phyloP scores from a whole-genome alignment of 2,329 filamentous ascomycete species.

The Trichoderma koningiopsis region DNA sequence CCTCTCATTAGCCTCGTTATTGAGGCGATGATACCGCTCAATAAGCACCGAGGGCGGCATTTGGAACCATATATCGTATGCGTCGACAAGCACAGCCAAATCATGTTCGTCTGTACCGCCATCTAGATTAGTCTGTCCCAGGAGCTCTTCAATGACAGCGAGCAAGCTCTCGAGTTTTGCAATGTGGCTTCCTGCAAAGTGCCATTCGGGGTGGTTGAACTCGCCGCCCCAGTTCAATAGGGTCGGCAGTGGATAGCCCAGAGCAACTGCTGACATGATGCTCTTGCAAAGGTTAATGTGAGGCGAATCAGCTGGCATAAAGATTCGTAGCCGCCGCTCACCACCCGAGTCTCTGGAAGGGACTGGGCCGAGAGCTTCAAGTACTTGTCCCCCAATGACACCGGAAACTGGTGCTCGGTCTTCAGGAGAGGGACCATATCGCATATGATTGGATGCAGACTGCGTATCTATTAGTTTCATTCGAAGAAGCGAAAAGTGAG shows the following conservation, averaged over 20 bases:
- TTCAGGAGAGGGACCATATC: neutral
- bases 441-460: conserved; percentile 3
- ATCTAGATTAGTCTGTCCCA: neutral
- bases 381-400: neutral
- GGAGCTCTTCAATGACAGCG: conserved; percentile 34
- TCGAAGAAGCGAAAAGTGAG: neutral
- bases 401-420: neutral
- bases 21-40: conserved; percentile 36
- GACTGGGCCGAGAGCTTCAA: neutral
- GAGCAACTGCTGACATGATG: conserved; percentile 43
- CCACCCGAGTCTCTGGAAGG: neutral
- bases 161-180: conserved; percentile 40
- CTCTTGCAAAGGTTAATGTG: conserved; percentile 44
- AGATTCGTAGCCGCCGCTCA: conserved; percentile 39
- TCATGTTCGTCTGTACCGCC: conserved; percentile 10
- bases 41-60: conserved; percentile 43
- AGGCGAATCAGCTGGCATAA: conserved; percentile 43
- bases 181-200: conserved; percentile 43
- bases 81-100: conserved; percentile 42
- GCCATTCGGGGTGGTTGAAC: conserved; percentile 42
- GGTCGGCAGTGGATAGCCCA: conserved; percentile 43
- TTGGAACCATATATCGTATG: conserved; percentile 46
- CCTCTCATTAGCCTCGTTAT: conserved; percentile 33
- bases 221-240: conserved; percentile 44
- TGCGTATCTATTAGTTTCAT: neutral